Base-by-base conservation (phyloP, 2,329 filamentous ascomycete species). In the Sordariomycetes sp. region DNA sequence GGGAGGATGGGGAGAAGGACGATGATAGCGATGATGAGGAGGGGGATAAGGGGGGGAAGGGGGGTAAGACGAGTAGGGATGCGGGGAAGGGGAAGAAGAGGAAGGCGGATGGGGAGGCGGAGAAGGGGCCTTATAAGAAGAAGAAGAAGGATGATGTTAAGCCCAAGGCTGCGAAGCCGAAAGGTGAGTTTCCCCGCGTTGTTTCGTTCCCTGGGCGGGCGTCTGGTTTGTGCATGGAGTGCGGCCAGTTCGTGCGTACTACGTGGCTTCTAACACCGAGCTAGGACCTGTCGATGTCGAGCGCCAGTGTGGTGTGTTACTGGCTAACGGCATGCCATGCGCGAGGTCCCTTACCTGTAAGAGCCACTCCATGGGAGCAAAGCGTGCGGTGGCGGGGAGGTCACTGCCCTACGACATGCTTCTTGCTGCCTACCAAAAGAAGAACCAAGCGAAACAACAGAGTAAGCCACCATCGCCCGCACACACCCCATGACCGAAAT, bases 371-470 rank as follows among this genome's bases (percentile, higher is more conserved):
- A 96, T 96, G 91, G 90, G 91, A 12, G 87, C 91, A 5, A 96
- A 96, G 71, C 80, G 91, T 63, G 87, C 87, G 1, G 91, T 96
- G 2, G 87, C 89, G 5, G 91, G 91, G 1, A 80, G 91, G 60
- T 94, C 88, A 52, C 73, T 95, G 59, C 91, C 91, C 1, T 96
- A 96, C 66, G 90, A 96, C 69, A 94, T 95, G 86, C 75, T 96
- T 45, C 78, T 96, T 42, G 85, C 87, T 15, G 86, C 87, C 8
- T 94, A 94, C 66, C 89, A 94, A 70, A 96, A 97, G 79, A 97
- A 96, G 77, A 99, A 99, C 65, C 94, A 97, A 70, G 94, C 94
- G 24, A 95, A 96, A 67, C 89, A 96, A 74, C 94, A 97, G 71
- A 95, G 89, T 91, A 77, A 73, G 86, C 79, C 50, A 42, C 45